These are phyloP conservation scores for Barnettozyma populi DNA, from an alignment of 805 yeast genomes.

Conservation along the genomic window DNA sequence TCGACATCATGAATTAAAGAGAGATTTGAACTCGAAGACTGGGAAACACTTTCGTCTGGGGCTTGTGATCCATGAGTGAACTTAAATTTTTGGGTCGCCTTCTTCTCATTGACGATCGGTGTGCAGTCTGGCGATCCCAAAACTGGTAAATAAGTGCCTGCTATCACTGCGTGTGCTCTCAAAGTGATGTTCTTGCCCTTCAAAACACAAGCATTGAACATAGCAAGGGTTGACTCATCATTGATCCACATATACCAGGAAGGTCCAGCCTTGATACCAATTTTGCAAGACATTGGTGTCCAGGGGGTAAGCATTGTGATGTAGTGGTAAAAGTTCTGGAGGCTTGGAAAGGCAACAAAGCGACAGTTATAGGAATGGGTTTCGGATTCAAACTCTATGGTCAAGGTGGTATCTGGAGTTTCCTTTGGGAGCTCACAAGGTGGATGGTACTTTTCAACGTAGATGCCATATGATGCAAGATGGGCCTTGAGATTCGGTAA, in stretches of 20 bases:
- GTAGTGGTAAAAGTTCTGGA: neutral
- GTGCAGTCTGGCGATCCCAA: neutral
- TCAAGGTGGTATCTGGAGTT: neutral
- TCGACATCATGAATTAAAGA: no score
- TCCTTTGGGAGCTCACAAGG: neutral
- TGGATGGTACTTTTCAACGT: neutral
- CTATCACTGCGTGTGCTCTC: neutral
- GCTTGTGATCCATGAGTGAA: neutral
- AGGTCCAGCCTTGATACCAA: neutral
- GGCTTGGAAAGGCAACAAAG: neutral
- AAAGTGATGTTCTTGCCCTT: neutral
- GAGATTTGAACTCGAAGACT: neutral
- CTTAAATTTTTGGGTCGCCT: neutral
- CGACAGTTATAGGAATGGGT: neutral
- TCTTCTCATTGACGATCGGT: neutral
- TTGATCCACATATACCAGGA: neutral
- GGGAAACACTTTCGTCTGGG: neutral
- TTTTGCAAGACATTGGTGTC: neutral
- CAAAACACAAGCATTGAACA: neutral
- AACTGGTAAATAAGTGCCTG: neutral
- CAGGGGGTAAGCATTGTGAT: neutral
- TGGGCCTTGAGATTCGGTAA: neutral
- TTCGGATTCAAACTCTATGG: neutral
- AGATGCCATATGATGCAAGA: neutral
- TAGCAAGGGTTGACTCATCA: neutral